Evolutionary conservation across 2,329 filamentous ascomycete genomes (phyloP).

Genomic region (Xylaria sp.): DNA sequence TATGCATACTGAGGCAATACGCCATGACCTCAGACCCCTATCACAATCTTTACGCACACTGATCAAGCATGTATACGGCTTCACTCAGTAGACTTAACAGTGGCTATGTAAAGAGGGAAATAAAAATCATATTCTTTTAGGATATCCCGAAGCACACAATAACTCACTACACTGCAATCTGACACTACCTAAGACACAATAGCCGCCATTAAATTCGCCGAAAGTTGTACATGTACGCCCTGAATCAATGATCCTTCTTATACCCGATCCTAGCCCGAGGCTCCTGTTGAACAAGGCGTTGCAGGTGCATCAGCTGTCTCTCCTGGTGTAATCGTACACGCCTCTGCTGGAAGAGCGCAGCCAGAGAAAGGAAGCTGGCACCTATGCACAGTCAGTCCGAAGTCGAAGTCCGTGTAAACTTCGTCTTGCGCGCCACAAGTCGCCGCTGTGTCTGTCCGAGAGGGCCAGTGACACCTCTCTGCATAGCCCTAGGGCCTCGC

Average conservation of each 20-base stretch:
- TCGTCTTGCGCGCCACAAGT: neutral
- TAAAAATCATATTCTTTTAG: slow-evolving; percentile 14
- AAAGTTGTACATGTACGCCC: slow-evolving; percentile 22
- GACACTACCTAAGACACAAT: slow-evolving; percentile 12
- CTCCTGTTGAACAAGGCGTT: slow-evolving; percentile 22
- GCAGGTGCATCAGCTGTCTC: slow-evolving; percentile 26
- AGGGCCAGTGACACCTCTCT: neutral
- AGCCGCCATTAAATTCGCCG: slow-evolving; percentile 18
- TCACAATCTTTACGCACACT: neutral
- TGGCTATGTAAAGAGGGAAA: neutral
- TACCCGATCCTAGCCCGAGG: slow-evolving; percentile 13
- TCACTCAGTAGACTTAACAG: neutral
- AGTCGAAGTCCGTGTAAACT: neutral
- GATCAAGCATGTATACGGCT: neutral
- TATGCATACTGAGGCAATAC: neutral
- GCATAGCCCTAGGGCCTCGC: slow-evolving; percentile 21
- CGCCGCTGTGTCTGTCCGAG: slow-evolving; percentile 1
- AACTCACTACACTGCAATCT: slow-evolving; percentile 26
- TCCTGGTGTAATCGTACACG: slow-evolving; percentile 17
- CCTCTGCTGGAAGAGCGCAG: slow-evolving; percentile 16
- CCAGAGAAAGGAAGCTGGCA: slow-evolving; percentile 14
- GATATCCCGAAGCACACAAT: neutral
- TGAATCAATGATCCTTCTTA: slow-evolving; percentile 14
- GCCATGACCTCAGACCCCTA: neutral
- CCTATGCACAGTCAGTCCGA: slow-evolving; percentile 28